Evolutionary conservation across 192 early-diverging fungal species (phyloP), one percentile per base, ranked within the genome.

Genomic region (Obelidium mucronatum): DNA sequence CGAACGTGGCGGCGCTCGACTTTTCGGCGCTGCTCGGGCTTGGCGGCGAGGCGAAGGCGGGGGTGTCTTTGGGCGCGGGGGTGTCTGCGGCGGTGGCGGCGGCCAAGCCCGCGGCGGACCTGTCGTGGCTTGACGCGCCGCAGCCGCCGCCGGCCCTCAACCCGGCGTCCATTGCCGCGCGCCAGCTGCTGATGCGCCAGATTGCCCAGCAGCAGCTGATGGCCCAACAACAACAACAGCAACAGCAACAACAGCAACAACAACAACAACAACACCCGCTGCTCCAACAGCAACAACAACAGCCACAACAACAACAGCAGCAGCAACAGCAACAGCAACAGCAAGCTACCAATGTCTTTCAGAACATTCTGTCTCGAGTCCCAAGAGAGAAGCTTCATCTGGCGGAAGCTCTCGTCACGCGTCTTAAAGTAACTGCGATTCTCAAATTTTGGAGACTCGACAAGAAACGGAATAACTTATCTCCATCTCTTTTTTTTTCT

Each of bases 331-430:
- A 37, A 58, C 42, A 42, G 31, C 28, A 17, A 11, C 11, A 28
- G 11, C 67, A 44, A 24, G 35, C 24, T 6, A 13, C 64, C 5
- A 28, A 40, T 44, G 67, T 54, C 17, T 8, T 36, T 24, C 70
- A 72, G 24, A 13, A 59, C 22, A 31, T 74, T 28, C 72, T 74
- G 13, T 28, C 22, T 28, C 36, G 28, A 31, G 72, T 74, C 22
- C 72, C 72, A 15, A 74, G 48, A 74, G 72, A 74, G 26, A 60
- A 62, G 30, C n/a, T 63, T 3, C 72, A 8, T 11, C 33, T 74
- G 3, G 72, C 72, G 4, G 58, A 60, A 40, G 72, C 22, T 19
- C 40, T 74, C 3, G 33, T 63, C 15, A 22, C 26, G 8, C 6
- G 59, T 17, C 42, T 74, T 8, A 74, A 74, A 40, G 72, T 74